Evolutionary conservation across 345 rosid species (phyloP).

Genomic region (Camelina hispida): DNA sequence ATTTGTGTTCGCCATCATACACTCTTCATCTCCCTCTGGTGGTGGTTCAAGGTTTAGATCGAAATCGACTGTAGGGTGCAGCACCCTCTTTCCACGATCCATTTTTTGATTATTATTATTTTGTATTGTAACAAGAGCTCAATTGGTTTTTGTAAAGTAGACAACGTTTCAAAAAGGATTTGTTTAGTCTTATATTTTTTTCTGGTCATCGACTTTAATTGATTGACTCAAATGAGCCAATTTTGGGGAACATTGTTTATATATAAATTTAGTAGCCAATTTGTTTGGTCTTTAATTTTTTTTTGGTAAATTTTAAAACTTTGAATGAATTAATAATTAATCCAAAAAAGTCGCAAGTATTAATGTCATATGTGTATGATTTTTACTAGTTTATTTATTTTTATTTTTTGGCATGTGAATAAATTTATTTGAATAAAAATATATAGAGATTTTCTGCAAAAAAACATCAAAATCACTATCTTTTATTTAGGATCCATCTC

Average conservation of each 20-base stretch:
- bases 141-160: neutral
- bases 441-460: too few relatives aligned
- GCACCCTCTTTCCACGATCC: neutral
- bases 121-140: neutral
- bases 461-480: too few relatives aligned
- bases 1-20: neutral
- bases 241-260: too few relatives aligned
- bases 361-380: neutral
- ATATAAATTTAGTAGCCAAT: too few relatives aligned
- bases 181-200: too few relatives aligned
- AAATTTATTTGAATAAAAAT: neutral
- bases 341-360: neutral
- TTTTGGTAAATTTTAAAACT: neutral
- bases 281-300: too few relatives aligned
- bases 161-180: too few relatives aligned
- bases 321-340: neutral
- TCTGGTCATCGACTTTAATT: too few relatives aligned
- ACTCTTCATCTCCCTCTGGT: neutral
- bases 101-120: neutral
- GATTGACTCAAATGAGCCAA: too few relatives aligned
- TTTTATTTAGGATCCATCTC: too few relatives aligned
- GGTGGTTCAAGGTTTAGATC: neutral
- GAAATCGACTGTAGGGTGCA: neutral
- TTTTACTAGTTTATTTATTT: neutral
- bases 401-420: neutral